phyloP scores from a whole-genome alignment of 177 flowering plant species.

The Vitis hybrid region DNA sequence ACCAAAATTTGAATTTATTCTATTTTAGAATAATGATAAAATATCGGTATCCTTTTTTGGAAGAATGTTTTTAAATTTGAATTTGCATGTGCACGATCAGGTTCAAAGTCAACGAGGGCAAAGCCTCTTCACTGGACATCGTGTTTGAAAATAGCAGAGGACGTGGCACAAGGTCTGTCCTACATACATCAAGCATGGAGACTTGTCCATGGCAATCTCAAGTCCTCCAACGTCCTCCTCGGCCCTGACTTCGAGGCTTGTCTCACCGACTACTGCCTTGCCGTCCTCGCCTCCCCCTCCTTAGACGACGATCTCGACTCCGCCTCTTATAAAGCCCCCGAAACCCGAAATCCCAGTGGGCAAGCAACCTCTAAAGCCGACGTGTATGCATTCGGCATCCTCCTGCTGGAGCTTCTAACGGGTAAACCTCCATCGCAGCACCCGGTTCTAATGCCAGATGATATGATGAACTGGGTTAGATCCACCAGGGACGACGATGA shows the following conservation, averaged over 20 bases:
- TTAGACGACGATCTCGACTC: constrained; percentile 31
- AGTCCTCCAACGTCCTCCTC: constrained; percentile 87
- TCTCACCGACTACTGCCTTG: constrained; percentile 80
- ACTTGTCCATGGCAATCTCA: constrained; percentile 91
- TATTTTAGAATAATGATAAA: no score
- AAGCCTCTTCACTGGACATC: constrained; percentile 99
- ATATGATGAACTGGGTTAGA: constrained; percentile 58
- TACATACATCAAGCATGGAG: constrained; percentile 91
- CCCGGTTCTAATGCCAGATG: constrained; percentile 36
- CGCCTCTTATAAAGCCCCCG: constrained; percentile 63
- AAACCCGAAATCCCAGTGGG: constrained; percentile 37
- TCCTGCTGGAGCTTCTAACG: constrained; percentile 72
- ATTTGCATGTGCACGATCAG: constrained; percentile 27
- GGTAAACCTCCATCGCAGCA: constrained; percentile 68
- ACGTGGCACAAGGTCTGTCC: constrained; percentile 87
- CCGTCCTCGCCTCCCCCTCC: constrained; percentile 32
- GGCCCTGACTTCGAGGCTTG: constrained; percentile 96
- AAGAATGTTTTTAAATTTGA: background rate
- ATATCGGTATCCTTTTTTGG: background rate
- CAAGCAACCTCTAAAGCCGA: constrained; percentile 61
- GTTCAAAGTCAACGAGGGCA: constrained; percentile 76
- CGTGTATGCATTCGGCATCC: constrained; percentile 71
- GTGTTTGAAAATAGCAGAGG: constrained; percentile 95
- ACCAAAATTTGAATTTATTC: no score
- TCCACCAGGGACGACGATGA: constrained; percentile 49